Percentiles rank a stretch among this genome's conserved stretches.
phyloP scores from a whole-genome alignment of 2,329 filamentous ascomycete genomes.

The Trichoderma aggressivum region DNA sequence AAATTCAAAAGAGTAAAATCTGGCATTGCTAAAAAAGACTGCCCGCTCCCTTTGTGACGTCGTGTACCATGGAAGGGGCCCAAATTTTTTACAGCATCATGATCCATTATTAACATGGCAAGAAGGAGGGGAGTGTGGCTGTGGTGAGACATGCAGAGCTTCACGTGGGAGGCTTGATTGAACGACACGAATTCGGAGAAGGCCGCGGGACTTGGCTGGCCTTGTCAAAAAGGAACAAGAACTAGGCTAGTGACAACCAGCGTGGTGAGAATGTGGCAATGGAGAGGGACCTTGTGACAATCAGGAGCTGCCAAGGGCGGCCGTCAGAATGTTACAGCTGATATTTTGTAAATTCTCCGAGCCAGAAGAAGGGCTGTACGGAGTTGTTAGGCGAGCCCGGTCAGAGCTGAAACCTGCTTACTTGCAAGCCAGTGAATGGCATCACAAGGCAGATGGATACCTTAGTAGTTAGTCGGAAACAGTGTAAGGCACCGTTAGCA shows the following conservation, averaged over 20 bases:
- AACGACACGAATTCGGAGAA: neutral
- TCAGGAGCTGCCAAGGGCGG: neutral
- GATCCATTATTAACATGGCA: neutral
- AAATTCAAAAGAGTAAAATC: neutral
- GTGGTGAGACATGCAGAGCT: conserved; percentile 6
- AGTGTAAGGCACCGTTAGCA: neutral
- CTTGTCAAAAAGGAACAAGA: neutral
- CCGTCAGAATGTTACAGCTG: neutral
- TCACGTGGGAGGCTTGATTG: conserved; percentile 12
- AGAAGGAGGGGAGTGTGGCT: neutral
- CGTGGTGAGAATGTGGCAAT: conserved; percentile 5
- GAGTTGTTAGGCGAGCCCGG: neutral
- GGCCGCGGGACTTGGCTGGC: neutral
- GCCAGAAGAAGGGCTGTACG: neutral
- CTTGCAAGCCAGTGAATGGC: neutral
- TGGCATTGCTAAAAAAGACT: neutral
- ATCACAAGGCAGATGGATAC: neutral
- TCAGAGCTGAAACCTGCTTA: neutral
- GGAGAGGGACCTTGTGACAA: neutral
- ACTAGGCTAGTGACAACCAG: neutral
- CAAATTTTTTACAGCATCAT: neutral
- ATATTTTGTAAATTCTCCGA: neutral
- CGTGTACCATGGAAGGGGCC: neutral
- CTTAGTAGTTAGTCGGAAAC: neutral
- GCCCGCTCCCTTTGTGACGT: neutral